A percentile compares a stretch with the other conserved stretches of the same genome.
phyloP scores from a whole-genome alignment of 305 asterid species.

The Fraxinus nigra region DNA sequence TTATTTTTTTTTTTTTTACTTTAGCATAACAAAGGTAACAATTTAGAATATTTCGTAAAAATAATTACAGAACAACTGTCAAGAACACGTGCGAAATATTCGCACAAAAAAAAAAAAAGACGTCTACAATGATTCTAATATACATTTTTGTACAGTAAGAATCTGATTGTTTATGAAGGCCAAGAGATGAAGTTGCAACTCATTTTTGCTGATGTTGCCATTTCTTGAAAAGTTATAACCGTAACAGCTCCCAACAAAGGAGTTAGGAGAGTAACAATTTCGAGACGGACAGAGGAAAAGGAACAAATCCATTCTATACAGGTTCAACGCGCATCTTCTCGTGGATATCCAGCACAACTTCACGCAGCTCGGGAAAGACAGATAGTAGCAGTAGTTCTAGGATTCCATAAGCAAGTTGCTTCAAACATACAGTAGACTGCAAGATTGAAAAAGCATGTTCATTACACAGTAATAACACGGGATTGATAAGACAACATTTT shows the following conservation, averaged over 20 bases:
- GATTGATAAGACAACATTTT: background rate
- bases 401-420: constrained; percentile 92
- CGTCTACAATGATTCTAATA: background rate
- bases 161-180: background rate
- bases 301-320: constrained; percentile 30
- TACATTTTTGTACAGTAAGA: background rate
- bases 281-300: background rate
- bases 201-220: background rate
- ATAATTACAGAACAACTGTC: background rate
- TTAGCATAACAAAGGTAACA: background rate
- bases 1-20: background rate
- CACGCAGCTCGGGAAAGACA: constrained; percentile 75
- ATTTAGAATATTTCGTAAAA: background rate
- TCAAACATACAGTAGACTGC: constrained; percentile 87
- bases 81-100: background rate
- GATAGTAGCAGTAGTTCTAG: constrained; percentile 78
- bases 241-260: background rate
- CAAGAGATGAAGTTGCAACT: background rate
- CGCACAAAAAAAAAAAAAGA: background rate
- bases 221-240: background rate
- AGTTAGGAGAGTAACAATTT: background rate
- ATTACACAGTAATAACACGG: background rate
- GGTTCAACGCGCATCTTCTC: constrained; percentile 44
- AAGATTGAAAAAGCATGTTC: background rate
- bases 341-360: constrained; percentile 67